Percentiles rank a stretch among this genome's conserved stretches.
These are phyloP conservation scores for Fusarium chlamydosporum DNA, from an alignment of 2,329 filamentous ascomycete species.

Conservation along the genomic window DNA sequence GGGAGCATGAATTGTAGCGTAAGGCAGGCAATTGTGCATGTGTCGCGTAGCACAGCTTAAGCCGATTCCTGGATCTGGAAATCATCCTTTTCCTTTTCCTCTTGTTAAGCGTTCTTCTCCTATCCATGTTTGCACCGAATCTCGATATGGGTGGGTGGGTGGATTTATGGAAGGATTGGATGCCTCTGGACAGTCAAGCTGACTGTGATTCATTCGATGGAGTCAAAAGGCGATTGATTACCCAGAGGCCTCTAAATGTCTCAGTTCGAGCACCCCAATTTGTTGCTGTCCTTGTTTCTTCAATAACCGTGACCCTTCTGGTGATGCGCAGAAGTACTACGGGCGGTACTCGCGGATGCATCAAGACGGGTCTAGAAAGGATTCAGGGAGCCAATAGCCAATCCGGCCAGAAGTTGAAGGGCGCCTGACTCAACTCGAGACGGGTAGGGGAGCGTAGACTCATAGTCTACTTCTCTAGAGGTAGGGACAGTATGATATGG, in stretches of 20 bases:
- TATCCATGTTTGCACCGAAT: constrained; percentile 26
- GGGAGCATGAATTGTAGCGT: constrained; percentile 12
- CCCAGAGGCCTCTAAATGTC: constrained; percentile 42
- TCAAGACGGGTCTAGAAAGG: constrained; percentile 43
- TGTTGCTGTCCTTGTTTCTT: constrained; percentile 34
- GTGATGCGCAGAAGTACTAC: constrained; percentile 11
- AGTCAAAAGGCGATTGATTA: not conserved
- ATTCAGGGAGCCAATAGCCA: constrained; percentile 33
- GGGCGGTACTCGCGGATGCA: constrained; percentile 27
- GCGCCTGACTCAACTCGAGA: constrained; percentile 47
- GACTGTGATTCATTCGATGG: constrained; percentile 26
- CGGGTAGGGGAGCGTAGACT: not conserved
- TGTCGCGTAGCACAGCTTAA: constrained; percentile 46
- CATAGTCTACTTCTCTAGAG: not conserved
- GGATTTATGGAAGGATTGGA: constrained; percentile 3
- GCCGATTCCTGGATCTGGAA: constrained; percentile 42
- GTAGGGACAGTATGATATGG: not conserved
- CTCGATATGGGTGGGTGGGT: not conserved
- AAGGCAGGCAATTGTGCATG: constrained; percentile 21
- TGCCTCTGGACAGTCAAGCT: constrained; percentile 17
- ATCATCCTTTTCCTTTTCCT: constrained; percentile 19
- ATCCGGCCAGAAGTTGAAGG: constrained; percentile 43
- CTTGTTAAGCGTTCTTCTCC: not conserved
- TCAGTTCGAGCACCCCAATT: constrained; percentile 44
- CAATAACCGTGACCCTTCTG: constrained; percentile 30